Evolutionary conservation across 768 basidiomycete species (phyloP).

Genomic region (Boletus vinaceobasis): DNA sequence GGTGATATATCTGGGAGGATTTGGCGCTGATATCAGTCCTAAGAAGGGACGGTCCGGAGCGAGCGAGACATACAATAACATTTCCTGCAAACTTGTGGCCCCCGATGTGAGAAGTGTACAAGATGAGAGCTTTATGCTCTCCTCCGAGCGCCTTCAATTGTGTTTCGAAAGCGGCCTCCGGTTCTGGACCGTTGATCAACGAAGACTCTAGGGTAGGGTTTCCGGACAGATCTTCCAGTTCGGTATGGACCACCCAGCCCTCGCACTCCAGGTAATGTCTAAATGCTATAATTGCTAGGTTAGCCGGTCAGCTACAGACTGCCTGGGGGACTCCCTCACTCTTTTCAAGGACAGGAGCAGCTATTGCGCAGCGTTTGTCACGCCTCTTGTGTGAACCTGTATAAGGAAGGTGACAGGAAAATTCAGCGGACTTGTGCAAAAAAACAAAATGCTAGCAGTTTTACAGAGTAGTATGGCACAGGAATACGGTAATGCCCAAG

Average conservation of each 20-base stretch:
- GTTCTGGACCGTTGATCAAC: slow-evolving; percentile 30
- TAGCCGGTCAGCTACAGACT: slow-evolving; percentile 8
- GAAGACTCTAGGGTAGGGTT: slow-evolving; percentile 27
- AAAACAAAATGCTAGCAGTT: slow-evolving; percentile 17
- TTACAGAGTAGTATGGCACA: slow-evolving; percentile 87
- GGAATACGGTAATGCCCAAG: slow-evolving; percentile 85
- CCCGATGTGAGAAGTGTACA: slow-evolving; percentile 87
- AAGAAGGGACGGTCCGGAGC: neutral
- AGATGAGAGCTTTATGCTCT: slow-evolving; percentile 72
- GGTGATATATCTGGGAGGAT: slow-evolving; percentile 70
- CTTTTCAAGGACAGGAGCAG: slow-evolving; percentile 79
- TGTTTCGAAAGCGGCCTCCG: slow-evolving; percentile 51
- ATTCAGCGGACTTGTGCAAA: neutral
- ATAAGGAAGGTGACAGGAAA: neutral
- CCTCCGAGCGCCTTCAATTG: slow-evolving; percentile 45
- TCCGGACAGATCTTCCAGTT: slow-evolving; percentile 57
- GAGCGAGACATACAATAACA: slow-evolving; percentile 62
- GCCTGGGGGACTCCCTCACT: slow-evolving; percentile 40
- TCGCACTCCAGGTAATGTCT: slow-evolving; percentile 57
- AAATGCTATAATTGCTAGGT: slow-evolving; percentile 45
- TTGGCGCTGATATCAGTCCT: neutral
- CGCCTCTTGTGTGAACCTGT: slow-evolving; percentile 90
- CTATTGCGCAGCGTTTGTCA: slow-evolving; percentile 88
- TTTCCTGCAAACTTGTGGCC: slow-evolving; percentile 94
- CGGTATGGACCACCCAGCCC: slow-evolving; percentile 75